Conservation (phyloP, 2,329 filamentous ascomycete genomes). For the Fonsecaea monophora region DNA sequence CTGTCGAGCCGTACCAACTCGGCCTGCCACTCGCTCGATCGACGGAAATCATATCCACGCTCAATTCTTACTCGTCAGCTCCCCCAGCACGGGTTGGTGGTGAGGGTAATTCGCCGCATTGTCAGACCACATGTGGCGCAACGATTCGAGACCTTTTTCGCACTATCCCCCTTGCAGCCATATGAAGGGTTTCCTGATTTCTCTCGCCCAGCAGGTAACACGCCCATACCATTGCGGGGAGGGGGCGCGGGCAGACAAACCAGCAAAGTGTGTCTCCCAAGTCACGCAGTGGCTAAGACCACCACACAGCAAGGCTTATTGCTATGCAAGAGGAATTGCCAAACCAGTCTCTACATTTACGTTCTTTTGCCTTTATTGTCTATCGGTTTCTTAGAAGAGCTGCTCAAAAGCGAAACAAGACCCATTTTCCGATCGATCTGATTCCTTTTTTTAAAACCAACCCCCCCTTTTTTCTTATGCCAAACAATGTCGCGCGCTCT, state of each 20-base stretch:
- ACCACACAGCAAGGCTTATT: conserved; percentile 2
- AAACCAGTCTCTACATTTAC: too few species aligned
- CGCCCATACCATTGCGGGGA: conserved; percentile 1
- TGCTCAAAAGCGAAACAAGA: background rate
- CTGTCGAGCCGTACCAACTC: background rate
- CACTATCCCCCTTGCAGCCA: background rate
- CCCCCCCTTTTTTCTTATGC: too few species aligned
- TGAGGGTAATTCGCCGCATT: conserved; percentile 4
- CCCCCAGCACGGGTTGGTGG: background rate
- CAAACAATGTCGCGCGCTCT: conserved; percentile 24
- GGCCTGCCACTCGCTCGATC: background rate
- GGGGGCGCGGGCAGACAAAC: background rate
- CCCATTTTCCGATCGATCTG: too few species aligned
- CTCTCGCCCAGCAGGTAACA: background rate
- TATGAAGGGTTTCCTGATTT: background rate
- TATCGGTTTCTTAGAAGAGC: conserved; percentile 13
- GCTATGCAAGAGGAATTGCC: background rate
- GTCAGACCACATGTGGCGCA: conserved; percentile 7
- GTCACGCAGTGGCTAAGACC: conserved; percentile 8
- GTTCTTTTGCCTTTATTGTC: background rate
- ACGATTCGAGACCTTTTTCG: background rate
- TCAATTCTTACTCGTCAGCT: background rate
- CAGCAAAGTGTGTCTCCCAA: background rate
- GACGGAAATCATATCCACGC: background rate
- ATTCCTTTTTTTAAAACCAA: background rate